Base-by-base conservation (phyloP, 2,329 filamentous ascomycete genomes). In the Fusarium albosuccineum region DNA sequence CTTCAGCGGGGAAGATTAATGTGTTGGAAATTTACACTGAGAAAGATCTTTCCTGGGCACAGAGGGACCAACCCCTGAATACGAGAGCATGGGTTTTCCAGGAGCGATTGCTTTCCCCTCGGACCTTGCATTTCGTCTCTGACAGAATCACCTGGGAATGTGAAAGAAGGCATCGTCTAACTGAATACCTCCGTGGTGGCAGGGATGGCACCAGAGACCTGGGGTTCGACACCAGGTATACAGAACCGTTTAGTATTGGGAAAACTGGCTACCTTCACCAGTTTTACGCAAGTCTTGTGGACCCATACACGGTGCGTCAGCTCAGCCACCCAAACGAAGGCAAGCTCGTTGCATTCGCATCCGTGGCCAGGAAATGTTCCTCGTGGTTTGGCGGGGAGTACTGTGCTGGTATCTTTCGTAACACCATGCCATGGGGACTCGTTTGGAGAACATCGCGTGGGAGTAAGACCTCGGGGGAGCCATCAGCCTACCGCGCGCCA, bases 111-210 rank as follows among this genome's bases (percentile, higher is more conserved):
- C 41, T 59, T 27, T 59, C 56, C 8, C 56, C 56, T 5, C 46
- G 56, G 14, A 59, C 56, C 8, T 14, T 59, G 33, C 42, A 53
- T 26, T 59, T 59, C 27, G n/a, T 30, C 14, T 17, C 17, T 7
- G 56, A 53, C 9, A 48, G 56, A 9, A 59, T 59, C 22, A n/a
- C 40, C 2, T 59, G 56, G 56, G 56, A 59, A 27, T 59, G 56
- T 10, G 48, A 36, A 22, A 30, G 8, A 22, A 16, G 26, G 30
- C 7, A 26, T 59, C 27, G 17, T 4, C 17, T 22, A 3, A 26
- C 56, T 3, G 56, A 59, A 40, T 59, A 59, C 11, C 34, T 59
- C 26, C 7, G 9, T 1, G 33, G 40, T 16, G 26, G 40, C 33
- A n/a, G 17, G 6, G 41, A 14, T 9, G 13, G 14, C 42, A 11